Evolutionary conservation across 73 alveolate species (phyloP).

Genomic region (Stentor coeruleus): DNA sequence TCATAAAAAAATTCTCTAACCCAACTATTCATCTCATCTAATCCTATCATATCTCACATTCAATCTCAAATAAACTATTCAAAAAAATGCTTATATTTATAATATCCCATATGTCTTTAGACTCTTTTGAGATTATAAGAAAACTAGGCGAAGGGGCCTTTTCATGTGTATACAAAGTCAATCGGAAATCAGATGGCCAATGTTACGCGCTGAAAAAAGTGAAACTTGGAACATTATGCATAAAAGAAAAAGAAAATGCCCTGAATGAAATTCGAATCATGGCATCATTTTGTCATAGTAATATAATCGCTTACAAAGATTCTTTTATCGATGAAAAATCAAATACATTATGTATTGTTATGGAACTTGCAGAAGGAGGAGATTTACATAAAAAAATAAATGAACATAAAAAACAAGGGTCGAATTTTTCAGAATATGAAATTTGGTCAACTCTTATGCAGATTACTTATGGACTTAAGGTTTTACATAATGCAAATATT

Average conservation of each 20-base stretch:
- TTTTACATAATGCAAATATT: constrained; percentile 57
- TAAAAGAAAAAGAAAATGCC: constrained; percentile 66
- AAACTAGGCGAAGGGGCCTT: constrained; percentile 46
- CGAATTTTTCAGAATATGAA: constrained; percentile 46
- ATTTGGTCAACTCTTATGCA: constrained; percentile 34
- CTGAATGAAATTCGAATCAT: constrained; percentile 62
- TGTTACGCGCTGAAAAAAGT: neutral
- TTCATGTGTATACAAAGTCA: constrained; percentile 21
- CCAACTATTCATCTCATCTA: no score
- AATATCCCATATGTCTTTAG: neutral
- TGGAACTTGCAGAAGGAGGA: constrained; percentile 81
- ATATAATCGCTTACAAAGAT: constrained; percentile 84
- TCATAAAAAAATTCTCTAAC: no score
- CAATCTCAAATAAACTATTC: no score
- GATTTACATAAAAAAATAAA: neutral
- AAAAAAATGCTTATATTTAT: no score
- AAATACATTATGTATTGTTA: constrained; percentile 57
- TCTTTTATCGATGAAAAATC: constrained; percentile 69
- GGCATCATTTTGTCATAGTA: constrained; percentile 71
- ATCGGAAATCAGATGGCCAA: neutral
- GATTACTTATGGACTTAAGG: constrained; percentile 49
- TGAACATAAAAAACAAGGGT: constrained; percentile 33
- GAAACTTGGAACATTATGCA: neutral
- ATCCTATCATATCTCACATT: no score
- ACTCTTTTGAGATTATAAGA: constrained; percentile 34